Evolutionary conservation across 768 basidiomycete species (phyloP).

Genomic region (Pseudohyphozyma bogoriensis): DNA sequence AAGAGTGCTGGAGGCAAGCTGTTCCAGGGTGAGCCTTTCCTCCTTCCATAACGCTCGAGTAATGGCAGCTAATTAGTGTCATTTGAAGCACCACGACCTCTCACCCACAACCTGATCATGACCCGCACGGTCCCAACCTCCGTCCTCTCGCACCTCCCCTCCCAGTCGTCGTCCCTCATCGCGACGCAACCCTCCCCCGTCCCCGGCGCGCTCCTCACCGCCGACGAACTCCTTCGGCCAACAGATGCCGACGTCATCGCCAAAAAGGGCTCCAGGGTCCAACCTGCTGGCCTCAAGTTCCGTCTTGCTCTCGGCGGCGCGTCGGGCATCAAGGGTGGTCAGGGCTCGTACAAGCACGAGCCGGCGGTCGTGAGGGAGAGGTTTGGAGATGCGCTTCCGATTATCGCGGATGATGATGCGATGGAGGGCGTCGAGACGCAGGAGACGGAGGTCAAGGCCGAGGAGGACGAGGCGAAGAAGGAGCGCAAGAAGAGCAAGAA

Average conservation of each 20-base stretch:
- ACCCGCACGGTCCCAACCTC: conserved; percentile 9
- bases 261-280: not conserved
- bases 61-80: not conserved
- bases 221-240: conserved; percentile 16
- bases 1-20: conserved; percentile 20
- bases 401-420: not conserved
- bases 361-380: not conserved
- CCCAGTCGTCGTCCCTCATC: conserved; percentile 21
- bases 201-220: conserved; percentile 25
- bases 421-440: not conserved
- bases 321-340: conserved; percentile 6
- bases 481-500: conserved; percentile 11
- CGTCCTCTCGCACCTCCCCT: conserved; percentile 10
- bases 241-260: not conserved
- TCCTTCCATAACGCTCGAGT: not conserved
- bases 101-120: conserved; percentile 20
- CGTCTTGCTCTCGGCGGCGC: conserved; percentile 10
- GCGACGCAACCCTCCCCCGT: conserved; percentile 28
- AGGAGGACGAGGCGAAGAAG: conserved; percentile 2
- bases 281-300: conserved; percentile 19
- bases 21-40: conserved; percentile 9
- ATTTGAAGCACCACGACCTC: conserved; percentile 19
- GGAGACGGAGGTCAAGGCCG: not conserved
- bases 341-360: conserved; percentile 7
- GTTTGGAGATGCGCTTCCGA: not conserved